Base-by-base conservation (phyloP, 805 yeast species). In the Candida yuanshanica region DNA sequence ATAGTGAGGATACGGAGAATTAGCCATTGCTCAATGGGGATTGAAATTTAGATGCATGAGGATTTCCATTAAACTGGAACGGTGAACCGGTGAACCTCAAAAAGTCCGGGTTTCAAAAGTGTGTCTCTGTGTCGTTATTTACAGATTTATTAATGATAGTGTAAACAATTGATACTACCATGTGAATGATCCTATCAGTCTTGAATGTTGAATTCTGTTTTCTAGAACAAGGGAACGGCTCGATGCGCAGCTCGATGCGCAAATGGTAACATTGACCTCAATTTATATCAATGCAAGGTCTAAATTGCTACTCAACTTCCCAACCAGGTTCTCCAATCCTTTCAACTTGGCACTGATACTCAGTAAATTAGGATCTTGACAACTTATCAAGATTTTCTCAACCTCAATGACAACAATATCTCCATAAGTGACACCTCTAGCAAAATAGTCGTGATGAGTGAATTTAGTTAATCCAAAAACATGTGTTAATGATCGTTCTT, bases 331-430 rank as follows among this genome's bases (percentile, higher is more conserved):
- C 36, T 82, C 86, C 32, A 83, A 60, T 35, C 81, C 74, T 41
- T 73, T 82, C 45, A 83, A 63, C 52, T 83, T 83, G 5, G 83
- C 73, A 47, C 77, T 71, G 2, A 81, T 72, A 37, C 83, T 75
- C 29, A 82, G 65, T 39, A 83, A 57, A 8, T 76, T 69, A 3
- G 90, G 90, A 51, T 83, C 91, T 20, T 83, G 79, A 4, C 82
- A 73, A 21, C 77, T 70, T 4, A 80, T 78, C 44, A 77, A 78
- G 18, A 79, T 62, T 42, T 76, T 78, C 44, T 75, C 81, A 45
- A 65, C 62, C 20, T 81, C 78, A 53, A 77, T 76, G 20, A 81
- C 89, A 34, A 81, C 87, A 48, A 64, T 67, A 33, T 67, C 64
- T 43, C 74, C 64, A 56, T 73, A 82, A 0, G 89, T 81, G 13